Percentiles rank a stretch among this genome's conserved stretches.
These are phyloP conservation scores for Gamarada debralockiae DNA, from an alignment of 495 filamentous ascomycete genomes.

Conservation along the genomic window DNA sequence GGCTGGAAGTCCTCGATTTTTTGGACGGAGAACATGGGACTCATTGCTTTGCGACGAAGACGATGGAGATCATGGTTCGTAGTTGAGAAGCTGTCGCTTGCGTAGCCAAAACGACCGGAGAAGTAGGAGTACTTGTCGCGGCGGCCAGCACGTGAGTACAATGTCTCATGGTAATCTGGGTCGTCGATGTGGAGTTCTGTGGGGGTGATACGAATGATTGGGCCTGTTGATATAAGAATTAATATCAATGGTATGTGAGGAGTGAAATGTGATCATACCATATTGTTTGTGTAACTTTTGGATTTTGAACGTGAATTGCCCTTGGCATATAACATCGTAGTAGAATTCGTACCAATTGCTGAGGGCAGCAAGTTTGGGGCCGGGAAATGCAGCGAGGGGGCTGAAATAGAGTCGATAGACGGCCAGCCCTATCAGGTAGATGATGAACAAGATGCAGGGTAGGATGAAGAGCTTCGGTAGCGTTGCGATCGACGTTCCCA, in stretches of 20 bases:
- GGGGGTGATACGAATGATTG: constrained; percentile 57
- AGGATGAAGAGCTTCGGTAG: no score
- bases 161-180: constrained; percentile 43
- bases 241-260: background rate
- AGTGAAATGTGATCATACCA: constrained; percentile 28
- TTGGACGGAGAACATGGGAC: constrained; percentile 33
- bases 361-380: constrained; percentile 40
- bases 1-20: constrained; percentile 7
- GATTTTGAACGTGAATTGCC: constrained; percentile 24
- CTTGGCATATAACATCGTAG: constrained; percentile 14
- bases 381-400: constrained; percentile 43
- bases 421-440: background rate
- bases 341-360: constrained; percentile 36
- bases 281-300: constrained; percentile 28
- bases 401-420: constrained; percentile 34
- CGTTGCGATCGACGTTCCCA: no score
- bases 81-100: constrained; percentile 36
- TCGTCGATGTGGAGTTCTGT: constrained; percentile 52
- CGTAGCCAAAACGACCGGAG: background rate
- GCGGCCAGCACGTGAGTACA: constrained; percentile 31
- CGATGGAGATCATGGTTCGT: constrained; percentile 40
- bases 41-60: constrained; percentile 32
- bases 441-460: constrained; percentile 1
- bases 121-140: constrained; percentile 7
- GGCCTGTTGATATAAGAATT: constrained; percentile 24